Evolutionary conservation across 306 rosid species (phyloP), one percentile per base, ranked within the genome.

Genomic region (Oemleria cerasiformis): DNA sequence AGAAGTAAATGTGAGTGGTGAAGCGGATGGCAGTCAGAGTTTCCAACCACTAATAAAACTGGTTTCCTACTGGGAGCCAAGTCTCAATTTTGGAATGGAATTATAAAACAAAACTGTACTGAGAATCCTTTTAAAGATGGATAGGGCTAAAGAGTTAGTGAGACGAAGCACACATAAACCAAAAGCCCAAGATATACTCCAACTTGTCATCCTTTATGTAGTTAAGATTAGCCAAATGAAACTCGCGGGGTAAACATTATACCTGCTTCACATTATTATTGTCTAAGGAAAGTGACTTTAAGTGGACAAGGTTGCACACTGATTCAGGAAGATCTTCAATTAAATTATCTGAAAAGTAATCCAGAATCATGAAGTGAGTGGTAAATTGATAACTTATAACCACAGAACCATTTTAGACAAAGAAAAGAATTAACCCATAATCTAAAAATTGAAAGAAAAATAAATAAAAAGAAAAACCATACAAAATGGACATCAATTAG

Each of bases 251-350:
- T 40, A 11, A 14, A 58, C 50, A 11, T 4, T 0, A 36, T 84
- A 91, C 99, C 99, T 87, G 89, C 64, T 88, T 88, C 84, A 94
- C 89, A 17, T 79, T 79, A 78, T 94, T 94, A 77, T 94, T 89
- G 77, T 94, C 82, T 57, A 94, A 82, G 81, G 83, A 78, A 77
- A 94, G 91, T 25, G 99, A 87, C 85, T 94, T 94, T 77, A 94
- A 66, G 86, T 92, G 85, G 77, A 81, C 72, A 70, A 94, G 96
- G 81, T 84, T 91, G 90, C 99, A 91, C 57, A 91, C 73, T 5
- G 99, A 86, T 50, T 87, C 76, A 59, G 99, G 97, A 78, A 91
- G 83, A 71, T 80, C 99, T 69, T 88, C 96, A 51, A 91, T 86
- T 71, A 75, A 81, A 80, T 94, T 94, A 82, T 94, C 99, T 94